phyloP scores from a whole-genome alignment of 208 protist species.

The Blastocrithidia nonstop region DNA sequence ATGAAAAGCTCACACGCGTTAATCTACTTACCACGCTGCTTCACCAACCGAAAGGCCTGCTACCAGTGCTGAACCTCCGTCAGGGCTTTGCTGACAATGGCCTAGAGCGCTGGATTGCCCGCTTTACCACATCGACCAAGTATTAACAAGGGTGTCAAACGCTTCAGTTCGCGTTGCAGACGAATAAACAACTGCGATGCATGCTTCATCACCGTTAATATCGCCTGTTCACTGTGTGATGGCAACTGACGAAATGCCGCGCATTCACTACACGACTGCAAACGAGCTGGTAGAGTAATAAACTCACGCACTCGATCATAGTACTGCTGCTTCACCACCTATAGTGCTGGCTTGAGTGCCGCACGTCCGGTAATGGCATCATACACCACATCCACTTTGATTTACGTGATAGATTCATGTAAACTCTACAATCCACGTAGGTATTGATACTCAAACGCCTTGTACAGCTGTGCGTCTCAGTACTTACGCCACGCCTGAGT shows the following conservation, averaged over 20 bases:
- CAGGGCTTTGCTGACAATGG: slow-evolving; percentile 75
- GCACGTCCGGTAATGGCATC: slow-evolving; percentile 62
- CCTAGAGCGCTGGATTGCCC: slow-evolving; percentile 69
- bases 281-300: slow-evolving; percentile 85
- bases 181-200: slow-evolving; percentile 84
- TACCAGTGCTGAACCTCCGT: slow-evolving; percentile 92
- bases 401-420: slow-evolving; percentile 83
- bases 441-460: slow-evolving; percentile 94
- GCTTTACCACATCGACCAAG: slow-evolving; percentile 75
- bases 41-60: slow-evolving; percentile 88
- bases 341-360: slow-evolving; percentile 75
- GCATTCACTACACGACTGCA: slow-evolving; percentile 72
- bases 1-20: slow-evolving; percentile 87
- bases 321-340: slow-evolving; percentile 86
- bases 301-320: slow-evolving; percentile 92
- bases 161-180: slow-evolving; percentile 68
- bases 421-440: slow-evolving; percentile 84
- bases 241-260: slow-evolving; percentile 80
- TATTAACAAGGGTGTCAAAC: slow-evolving; percentile 80
- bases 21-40: slow-evolving; percentile 91
- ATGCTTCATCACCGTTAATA: slow-evolving; percentile 87
- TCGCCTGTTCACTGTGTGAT: slow-evolving; percentile 69
- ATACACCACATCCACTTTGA: slow-evolving; percentile 87
- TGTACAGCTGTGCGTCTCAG: slow-evolving; percentile 97
- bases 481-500: slow-evolving; percentile 89